phyloP scores from a whole-genome alignment of 306 rosid genomes.

The Sechiopsis laciniata region DNA sequence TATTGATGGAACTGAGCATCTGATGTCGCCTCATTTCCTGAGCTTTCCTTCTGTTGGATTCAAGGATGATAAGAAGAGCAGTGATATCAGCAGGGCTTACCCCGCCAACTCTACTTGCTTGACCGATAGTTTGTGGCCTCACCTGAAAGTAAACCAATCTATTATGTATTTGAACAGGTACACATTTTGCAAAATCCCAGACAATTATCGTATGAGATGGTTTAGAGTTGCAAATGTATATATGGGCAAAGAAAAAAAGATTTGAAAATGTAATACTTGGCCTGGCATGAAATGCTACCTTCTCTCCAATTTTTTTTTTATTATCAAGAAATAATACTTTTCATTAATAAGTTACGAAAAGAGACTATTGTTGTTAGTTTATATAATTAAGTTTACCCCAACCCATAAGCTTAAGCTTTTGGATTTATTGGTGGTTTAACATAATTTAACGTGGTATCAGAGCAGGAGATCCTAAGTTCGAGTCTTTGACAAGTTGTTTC shows the following conservation, averaged over 20 bases:
- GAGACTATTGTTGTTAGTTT: too few species aligned
- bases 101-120: constrained; percentile 96
- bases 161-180: not conserved
- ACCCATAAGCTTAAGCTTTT: too few species aligned
- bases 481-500: too few species aligned
- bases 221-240: not conserved
- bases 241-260: too few species aligned
- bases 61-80: constrained; percentile 80
- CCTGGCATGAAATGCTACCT: not conserved
- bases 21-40: constrained; percentile 51
- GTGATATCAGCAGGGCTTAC: constrained; percentile 96
- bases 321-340: too few species aligned
- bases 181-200: not conserved
- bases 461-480: too few species aligned
- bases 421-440: too few species aligned
- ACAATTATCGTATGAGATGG: constrained; percentile 2
- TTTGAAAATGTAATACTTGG: not conserved
- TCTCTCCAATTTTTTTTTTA: too few species aligned
- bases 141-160: constrained; percentile 33
- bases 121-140: constrained; percentile 75
- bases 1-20: constrained; percentile 38
- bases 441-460: too few species aligned
- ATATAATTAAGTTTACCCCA: too few species aligned
- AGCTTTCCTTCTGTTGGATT: constrained; percentile 61
- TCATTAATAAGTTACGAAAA: too few species aligned